Conservation (phyloP, 139 green algal species). For the Axilococcus clingmanii region DNA sequence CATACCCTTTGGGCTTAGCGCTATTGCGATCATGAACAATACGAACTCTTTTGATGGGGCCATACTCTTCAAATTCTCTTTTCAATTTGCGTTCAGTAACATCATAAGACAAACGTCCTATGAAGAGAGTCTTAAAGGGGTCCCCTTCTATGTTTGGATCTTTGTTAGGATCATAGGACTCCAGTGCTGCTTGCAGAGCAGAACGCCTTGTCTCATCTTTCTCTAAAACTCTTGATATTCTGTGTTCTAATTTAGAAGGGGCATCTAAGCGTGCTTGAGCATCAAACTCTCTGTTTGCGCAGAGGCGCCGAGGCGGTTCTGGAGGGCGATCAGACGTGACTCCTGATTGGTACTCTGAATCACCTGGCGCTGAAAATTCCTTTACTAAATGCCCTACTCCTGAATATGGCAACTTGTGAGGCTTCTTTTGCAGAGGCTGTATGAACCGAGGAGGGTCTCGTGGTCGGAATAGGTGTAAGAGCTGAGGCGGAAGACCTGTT, state of each 20-base stretch:
- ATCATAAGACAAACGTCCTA: conserved; percentile 64
- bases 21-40: conserved; percentile 62
- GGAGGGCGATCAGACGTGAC: conserved; percentile 20
- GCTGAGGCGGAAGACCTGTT: conserved; percentile 58
- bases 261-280: conserved; percentile 54
- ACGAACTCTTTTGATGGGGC: conserved; percentile 64
- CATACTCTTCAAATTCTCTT: conserved; percentile 81
- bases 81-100: conserved; percentile 70
- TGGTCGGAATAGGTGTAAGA: conserved; percentile 65
- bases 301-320: conserved; percentile 18
- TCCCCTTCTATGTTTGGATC: conserved; percentile 71
- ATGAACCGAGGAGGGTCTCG: conserved; percentile 18
- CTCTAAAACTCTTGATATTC: neutral
- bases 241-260: neutral
- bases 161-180: conserved; percentile 56
- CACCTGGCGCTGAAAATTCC: conserved; percentile 52
- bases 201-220: neutral
- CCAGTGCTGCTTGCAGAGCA: conserved; percentile 36
- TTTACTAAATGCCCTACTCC: conserved; percentile 52
- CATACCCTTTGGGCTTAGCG: conserved; percentile 78
- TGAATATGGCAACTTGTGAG: conserved; percentile 29
- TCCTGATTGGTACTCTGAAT: conserved; percentile 66
- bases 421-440: conserved; percentile 13
- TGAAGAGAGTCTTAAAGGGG: conserved; percentile 82
- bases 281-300: conserved; percentile 62